Base-by-base conservation (phyloP, 106 monocot genomes). In the Allium sativum region DNA sequence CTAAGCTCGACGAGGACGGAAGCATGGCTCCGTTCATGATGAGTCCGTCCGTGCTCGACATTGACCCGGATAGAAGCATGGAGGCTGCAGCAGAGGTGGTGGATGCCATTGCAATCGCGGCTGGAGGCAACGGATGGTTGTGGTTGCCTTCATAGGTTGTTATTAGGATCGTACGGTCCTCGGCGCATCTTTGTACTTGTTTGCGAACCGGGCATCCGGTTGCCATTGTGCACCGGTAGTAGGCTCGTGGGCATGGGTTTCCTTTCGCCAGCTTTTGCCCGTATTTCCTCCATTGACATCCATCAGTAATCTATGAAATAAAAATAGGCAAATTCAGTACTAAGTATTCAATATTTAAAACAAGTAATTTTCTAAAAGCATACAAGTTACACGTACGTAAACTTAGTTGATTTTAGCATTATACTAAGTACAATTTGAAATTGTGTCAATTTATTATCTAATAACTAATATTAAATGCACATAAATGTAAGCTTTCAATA, bases 261-360 rank as follows among this genome's bases (percentile, higher is more conserved):
- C 89, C 89, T 59, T 89, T 89, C 1, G 89, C 81, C 89, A 84
- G 84, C 68, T 89, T 89, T 74, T 89, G 89, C 19, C 89, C 84
- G 20, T 89, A 89, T 56, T 89, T 89, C 16, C 89, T 62, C 89
- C 89, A 89, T 68, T 96, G 96, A 21, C 96, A 96, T 40, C 96
- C 96, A 61, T 96, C 96, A 42, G 79, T 75, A 48, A 96, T 91
- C 96, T 96, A 15, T 10, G 68, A 15, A 12, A 7, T 40, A 13
- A 43, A 60, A 44, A 60, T 44, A 17, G 14, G 44, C 0, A 3
- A 43, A 18, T 60, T 60, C 43, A 44, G 9, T 7, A 50, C 3
- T 11, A 0, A 3, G 0, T 0, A 31, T 10, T 14, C 18, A 56
- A 11, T 31, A n/a, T 22, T 18, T 43, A 19, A 17, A 64, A 0